These are phyloP conservation scores for Podila horticola DNA, from an alignment of 192 early-diverging fungal genomes.

Conservation along the genomic window DNA sequence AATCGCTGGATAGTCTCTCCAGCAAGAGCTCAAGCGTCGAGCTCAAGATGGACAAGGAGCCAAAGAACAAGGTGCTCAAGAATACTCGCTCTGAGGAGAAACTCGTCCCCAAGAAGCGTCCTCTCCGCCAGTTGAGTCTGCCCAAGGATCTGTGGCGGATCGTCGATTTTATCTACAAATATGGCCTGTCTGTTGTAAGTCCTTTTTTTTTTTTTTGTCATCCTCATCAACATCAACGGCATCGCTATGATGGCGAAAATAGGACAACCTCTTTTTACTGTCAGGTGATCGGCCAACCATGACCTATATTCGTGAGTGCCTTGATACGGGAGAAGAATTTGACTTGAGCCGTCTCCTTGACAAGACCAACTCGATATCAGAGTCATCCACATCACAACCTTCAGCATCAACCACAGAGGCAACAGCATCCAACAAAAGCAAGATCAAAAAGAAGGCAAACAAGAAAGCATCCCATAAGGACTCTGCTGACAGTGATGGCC, in stretches of 20 bases:
- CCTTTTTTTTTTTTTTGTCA: neutral
- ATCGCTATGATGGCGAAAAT: too few relatives aligned
- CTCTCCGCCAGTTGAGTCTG: constrained; percentile 47
- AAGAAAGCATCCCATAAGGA: neutral
- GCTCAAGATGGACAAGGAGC: neutral
- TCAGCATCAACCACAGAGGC: neutral
- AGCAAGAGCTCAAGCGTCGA: neutral
- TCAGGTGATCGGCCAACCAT: constrained; percentile 71
- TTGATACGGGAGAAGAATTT: constrained; percentile 81
- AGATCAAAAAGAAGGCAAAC: constrained; percentile 38
- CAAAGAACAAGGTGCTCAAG: constrained; percentile 6
- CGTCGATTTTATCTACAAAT: constrained; percentile 76
- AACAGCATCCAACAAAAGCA: constrained; percentile 2
- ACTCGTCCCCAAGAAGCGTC: neutral
- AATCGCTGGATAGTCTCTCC: constrained; percentile 28
- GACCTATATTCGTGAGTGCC: constrained; percentile 77
- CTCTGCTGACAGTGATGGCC: constrained; percentile 25
- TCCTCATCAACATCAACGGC: neutral
- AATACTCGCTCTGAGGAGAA: constrained; percentile 4
- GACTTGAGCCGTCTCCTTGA: constrained; percentile 60
- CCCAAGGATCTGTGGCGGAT: constrained; percentile 81
- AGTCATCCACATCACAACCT: neutral
- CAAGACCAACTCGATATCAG: neutral
- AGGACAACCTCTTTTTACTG: constrained; percentile 72
- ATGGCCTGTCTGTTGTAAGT: constrained; percentile 71